Conservation (phyloP, 129 eudicot genomes). For the Helianthus tuberosus region DNA sequence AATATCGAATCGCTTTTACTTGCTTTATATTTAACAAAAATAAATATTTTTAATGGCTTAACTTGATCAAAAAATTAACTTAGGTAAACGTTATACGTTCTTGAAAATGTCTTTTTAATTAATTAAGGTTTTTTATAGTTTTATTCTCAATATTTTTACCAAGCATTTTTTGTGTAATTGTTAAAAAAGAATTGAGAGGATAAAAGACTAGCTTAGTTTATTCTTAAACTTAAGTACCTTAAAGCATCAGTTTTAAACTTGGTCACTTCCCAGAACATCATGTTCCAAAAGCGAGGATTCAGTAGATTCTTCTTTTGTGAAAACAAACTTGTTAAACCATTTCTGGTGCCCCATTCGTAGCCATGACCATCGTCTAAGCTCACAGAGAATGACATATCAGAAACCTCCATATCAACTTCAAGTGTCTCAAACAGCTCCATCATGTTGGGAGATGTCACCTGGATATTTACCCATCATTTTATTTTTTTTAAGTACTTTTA, state of each 20-base stretch:
- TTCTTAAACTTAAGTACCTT: constrained; percentile 28
- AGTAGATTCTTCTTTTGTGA: constrained; percentile 68
- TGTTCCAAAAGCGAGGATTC: constrained; percentile 76
- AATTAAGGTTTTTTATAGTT: too few relatives aligned
- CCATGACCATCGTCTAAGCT: constrained; percentile 74
- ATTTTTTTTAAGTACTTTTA: background rate
- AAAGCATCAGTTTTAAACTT: constrained; percentile 70
- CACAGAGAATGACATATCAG: constrained; percentile 86
- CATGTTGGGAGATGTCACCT: constrained; percentile 90
- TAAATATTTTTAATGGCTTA: too few relatives aligned
- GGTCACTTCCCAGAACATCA: constrained; percentile 69
- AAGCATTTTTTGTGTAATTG: background rate
- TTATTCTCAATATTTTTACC: too few relatives aligned
- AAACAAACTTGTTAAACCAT: constrained; percentile 69
- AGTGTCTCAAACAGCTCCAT: constrained; percentile 82
- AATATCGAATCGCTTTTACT: too few relatives aligned
- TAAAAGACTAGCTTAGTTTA: too few relatives aligned
- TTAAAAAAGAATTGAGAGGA: too few relatives aligned
- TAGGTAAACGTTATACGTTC: too few relatives aligned
- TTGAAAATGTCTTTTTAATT: too few relatives aligned
- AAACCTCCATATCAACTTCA: constrained; percentile 79
- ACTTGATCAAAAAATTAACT: too few relatives aligned
- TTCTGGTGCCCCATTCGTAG: constrained; percentile 89
- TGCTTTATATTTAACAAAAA: too few relatives aligned
- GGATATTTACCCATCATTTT: background rate